phyloP scores from a whole-genome alignment of 169 alveolate genomes.

The Plasmodium adleri region DNA sequence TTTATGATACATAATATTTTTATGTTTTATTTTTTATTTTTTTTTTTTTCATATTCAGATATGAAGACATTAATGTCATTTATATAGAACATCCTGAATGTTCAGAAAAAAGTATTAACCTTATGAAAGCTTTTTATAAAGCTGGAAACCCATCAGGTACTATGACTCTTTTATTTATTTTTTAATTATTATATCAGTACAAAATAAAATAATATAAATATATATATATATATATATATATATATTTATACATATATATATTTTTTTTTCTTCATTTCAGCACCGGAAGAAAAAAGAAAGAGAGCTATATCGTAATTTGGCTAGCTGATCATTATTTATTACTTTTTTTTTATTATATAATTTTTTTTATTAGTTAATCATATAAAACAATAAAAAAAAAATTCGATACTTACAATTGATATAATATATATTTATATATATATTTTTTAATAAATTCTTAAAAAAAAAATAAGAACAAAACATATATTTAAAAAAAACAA shows the following conservation, averaged over 20 bases:
- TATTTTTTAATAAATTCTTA: no score
- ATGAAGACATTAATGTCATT: slow-evolving; percentile 37
- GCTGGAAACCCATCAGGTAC: slow-evolving; percentile 73
- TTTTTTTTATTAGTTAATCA: no score
- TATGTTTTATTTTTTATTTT: no score
- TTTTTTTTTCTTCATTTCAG: slow-evolving; percentile 10
- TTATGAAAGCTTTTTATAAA: slow-evolving; percentile 58
- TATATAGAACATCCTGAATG: slow-evolving; percentile 24
- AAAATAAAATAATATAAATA: neutral
- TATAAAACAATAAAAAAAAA: no score
- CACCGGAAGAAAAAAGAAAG: slow-evolving; percentile 71
- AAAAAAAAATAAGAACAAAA: no score
- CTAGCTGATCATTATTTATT: neutral
- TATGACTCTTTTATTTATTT: neutral
- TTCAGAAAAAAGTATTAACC: slow-evolving; percentile 49
- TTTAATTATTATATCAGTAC: neutral
- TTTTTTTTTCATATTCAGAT: neutral
- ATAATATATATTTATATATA: no score
- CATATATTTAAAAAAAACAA: no score
- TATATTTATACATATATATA: neutral
- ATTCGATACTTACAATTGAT: no score
- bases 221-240: slow-evolving; percentile 7
- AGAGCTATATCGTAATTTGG: slow-evolving; percentile 6
- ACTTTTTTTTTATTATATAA: no score
- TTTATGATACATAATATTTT: no score